Conservation (phyloP, 768 basidiomycete species). For the Pisolithus microcarpus region DNA sequence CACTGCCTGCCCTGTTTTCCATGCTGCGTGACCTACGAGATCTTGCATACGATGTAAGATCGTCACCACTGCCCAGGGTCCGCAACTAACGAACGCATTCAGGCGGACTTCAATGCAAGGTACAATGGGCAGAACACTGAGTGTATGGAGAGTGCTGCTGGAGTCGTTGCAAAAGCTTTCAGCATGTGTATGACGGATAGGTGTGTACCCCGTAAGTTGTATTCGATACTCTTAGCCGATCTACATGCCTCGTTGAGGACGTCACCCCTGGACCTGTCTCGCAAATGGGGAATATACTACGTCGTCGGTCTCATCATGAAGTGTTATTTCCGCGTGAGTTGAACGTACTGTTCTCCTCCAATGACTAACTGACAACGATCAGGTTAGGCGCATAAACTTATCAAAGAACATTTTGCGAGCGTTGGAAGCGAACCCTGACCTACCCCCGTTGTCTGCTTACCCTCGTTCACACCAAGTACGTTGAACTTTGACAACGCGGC, state of each 20-base stretch:
- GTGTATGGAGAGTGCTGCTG: conserved; percentile 81
- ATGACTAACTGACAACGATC: conserved; percentile 1
- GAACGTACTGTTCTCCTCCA: background rate
- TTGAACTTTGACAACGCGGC: conserved; percentile 7
- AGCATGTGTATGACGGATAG: conserved; percentile 83
- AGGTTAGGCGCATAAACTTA: conserved; percentile 89
- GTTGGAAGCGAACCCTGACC: conserved; percentile 75
- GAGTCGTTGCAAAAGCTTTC: conserved; percentile 85
- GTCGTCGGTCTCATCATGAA: conserved; percentile 88
- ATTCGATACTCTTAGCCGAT: background rate
- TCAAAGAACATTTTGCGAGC: conserved; percentile 90
- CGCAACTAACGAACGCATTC: background rate
- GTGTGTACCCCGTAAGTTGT: conserved; percentile 26
- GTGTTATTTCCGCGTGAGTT: conserved; percentile 83
- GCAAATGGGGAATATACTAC: conserved; percentile 91
- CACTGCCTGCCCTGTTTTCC: conserved; percentile 74
- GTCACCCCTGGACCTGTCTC: conserved; percentile 63
- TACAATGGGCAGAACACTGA: conserved; percentile 50
- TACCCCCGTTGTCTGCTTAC: conserved; percentile 68
- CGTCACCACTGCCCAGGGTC: background rate
- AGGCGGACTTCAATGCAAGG: conserved; percentile 61
- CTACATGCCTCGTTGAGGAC: conserved; percentile 32
- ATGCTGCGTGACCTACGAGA: conserved; percentile 77
- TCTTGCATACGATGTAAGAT: conserved; percentile 72
- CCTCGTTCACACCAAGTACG: conserved; percentile 81